Base-by-base conservation (phyloP, 1,284 basidiomycete species). In the Schizophyllum commune region DNA sequence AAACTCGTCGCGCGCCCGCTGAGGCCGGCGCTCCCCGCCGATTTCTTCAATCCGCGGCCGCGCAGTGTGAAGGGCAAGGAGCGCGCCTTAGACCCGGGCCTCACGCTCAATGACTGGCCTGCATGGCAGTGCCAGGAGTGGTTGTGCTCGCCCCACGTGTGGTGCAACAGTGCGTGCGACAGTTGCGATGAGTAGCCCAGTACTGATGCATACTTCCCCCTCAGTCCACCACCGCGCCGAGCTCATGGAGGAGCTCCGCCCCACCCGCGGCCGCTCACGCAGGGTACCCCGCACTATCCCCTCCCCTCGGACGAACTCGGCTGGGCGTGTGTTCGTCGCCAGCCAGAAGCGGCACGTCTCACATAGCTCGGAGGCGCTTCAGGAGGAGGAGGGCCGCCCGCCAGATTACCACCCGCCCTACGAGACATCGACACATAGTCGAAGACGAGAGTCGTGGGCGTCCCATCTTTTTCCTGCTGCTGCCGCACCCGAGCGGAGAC, bases 31-130 rank as follows among this genome's bases (percentile, higher is more conserved):
- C 58, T 74, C 9, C 73, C 74, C 7, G 63, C 74, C 17, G 78
- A 83, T 66, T 84, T 84, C 71, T 84, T 85, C 66, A 79, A 77
- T 2, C 84, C 85, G 6, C 73, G 72, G 57, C 77, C 83, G 9
- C 75, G 80, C 61, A 74, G 73, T 61, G 71, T 68, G 58, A 76
- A 77, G 65, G 81, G 83, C 56, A 86, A 88, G 72, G 79, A 76
- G 66, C 79, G 74, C 21, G 17, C 62, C 39, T 19, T 55, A 32
- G 55, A 58, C 61, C 22, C 59, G 59, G n/a, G 68, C 32, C 62
- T 68, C 60, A 70, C 71, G 58, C 70, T 71, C 61, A 65, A 15
- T 60, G 69, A 68, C 57, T 72, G 65, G 63, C 65, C 69, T 61
- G 65, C 74, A 22, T 65, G 68, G 57, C 68, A 71, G 62, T 77